Percentiles rank a stretch among this genome's conserved stretches.
These are phyloP conservation scores for Moniliophthora roreri DNA, from an alignment of 1,284 basidiomycete species.

Conservation along the genomic window DNA sequence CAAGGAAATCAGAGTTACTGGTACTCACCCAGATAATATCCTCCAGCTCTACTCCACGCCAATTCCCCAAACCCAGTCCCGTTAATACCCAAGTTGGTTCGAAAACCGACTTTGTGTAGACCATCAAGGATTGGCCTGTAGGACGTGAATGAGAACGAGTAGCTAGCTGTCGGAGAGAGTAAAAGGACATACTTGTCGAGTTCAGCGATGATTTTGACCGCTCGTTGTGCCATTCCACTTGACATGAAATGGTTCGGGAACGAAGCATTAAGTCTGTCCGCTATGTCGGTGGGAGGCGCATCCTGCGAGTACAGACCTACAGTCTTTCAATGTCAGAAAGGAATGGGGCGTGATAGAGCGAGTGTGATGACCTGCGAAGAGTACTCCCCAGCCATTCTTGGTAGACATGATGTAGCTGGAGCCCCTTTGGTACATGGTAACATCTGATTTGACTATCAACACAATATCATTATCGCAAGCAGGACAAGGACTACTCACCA, in stretches of 20 bases:
- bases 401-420: slow-evolving; percentile 61
- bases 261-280: slow-evolving; percentile 48
- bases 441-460: slow-evolving; percentile 30
- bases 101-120: slow-evolving; percentile 27
- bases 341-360: neutral
- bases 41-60: slow-evolving; percentile 34
- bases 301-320: slow-evolving; percentile 38
- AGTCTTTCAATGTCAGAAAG: neutral
- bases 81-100: slow-evolving; percentile 26
- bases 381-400: slow-evolving; percentile 41
- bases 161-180: neutral
- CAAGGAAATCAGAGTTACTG: slow-evolving; percentile 33
- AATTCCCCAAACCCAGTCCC: slow-evolving; percentile 29
- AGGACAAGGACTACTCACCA: slow-evolving; percentile 9
- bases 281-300: slow-evolving; percentile 40
- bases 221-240: slow-evolving; percentile 28
- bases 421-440: slow-evolving; percentile 64
- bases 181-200: slow-evolving; percentile 11
- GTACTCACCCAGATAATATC: slow-evolving; percentile 42
- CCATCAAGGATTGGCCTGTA: slow-evolving; percentile 31
- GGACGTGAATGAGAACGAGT: slow-evolving; percentile 1
- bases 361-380: slow-evolving; percentile 26
- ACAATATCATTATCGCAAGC: neutral
- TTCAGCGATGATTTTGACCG: slow-evolving; percentile 4
- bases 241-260: slow-evolving; percentile 36